Evolutionary conservation across 257 asterid species (phyloP), one percentile per base, ranked within the genome.

Genomic region (Petunia axillaris): DNA sequence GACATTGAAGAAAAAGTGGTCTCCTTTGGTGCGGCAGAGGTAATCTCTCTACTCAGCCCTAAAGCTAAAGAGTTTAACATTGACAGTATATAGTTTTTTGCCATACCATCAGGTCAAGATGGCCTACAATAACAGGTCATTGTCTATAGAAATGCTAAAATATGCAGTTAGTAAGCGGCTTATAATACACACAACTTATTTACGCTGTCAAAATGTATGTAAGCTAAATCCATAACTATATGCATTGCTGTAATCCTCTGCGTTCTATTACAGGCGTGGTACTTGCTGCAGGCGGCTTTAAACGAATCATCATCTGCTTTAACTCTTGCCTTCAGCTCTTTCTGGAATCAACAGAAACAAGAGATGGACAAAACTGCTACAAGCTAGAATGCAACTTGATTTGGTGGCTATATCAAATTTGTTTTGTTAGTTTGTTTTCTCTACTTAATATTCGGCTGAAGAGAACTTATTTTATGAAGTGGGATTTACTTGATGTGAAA

Each of bases 251-350:
- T 25, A 25, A 36, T 66, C n/a, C n/a, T n/a, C n/a, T n/a, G n/a
- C n/a, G n/a, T n/a, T 38, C 40, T 7, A 8, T 25, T 65, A 68
- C 81, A 76, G 81, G 81, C 81, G 1, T 36, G 0, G 71, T 36
- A 5, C 67, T 41, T 81, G 55, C 76, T 81, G 67, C 77, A 63
- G 55, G 80, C 68, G 25, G 79, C 59, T 41, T 48, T 81, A 16
- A 15, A 46, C 3, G 58, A 57, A 0, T 40, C 71, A 11, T 77
- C 81, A 60, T 59, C 67, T n/a, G 80, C 64, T 81, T 75, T 81
- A 41, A 81, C 67, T 2, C 15, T 59, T 81, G 84, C 46, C 38
- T 52, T 73, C 40, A 40, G 15, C 40, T 67, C 78, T 44, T 46
- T 68, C 62, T 59, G 68, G 73, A 41, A 36, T 50, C 25, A 62